Evolutionary conservation across 345 rosid species (phyloP).

Genomic region (Rhodomyrtus tomentosa): DNA sequence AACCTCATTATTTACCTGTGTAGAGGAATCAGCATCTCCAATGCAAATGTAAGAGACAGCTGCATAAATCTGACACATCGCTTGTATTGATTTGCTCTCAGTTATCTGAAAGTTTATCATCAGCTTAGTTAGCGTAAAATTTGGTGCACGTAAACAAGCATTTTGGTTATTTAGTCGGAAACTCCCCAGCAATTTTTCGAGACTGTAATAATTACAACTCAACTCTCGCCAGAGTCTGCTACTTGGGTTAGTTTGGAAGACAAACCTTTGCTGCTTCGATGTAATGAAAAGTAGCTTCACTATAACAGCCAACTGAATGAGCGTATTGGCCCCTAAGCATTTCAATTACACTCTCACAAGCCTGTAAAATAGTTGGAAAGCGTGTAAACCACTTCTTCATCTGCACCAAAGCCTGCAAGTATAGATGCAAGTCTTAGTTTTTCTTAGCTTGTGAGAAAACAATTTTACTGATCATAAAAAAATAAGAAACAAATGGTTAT

Average conservation of each 20-base stretch:
- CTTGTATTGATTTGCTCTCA: conserved; percentile 84
- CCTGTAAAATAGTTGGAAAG: conserved; percentile 91
- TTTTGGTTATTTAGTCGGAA: neutral
- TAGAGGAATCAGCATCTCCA: conserved; percentile 91
- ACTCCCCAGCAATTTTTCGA: neutral
- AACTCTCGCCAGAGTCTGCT: neutral
- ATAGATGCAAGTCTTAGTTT: neutral
- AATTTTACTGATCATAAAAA: neutral
- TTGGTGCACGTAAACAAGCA: neutral
- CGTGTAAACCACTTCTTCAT: conserved; percentile 82
- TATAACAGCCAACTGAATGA: conserved; percentile 89
- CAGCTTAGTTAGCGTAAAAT: neutral
- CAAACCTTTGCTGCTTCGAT: conserved; percentile 82
- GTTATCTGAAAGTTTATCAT: conserved; percentile 45
- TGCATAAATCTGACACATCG: conserved; percentile 86
- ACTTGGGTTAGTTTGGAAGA: neutral
- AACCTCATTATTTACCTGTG: conserved; percentile 40
- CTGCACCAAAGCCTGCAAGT: conserved; percentile 70
- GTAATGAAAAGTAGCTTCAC: conserved; percentile 92
- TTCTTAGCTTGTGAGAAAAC: neutral
- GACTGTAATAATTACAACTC: neutral
- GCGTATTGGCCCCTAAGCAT: conserved; percentile 98
- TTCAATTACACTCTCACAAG: conserved; percentile 82
- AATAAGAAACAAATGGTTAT: neutral
- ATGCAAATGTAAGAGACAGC: conserved; percentile 85